phyloP scores from a whole-genome alignment of 306 rosid species.

The Argentina anserina region DNA sequence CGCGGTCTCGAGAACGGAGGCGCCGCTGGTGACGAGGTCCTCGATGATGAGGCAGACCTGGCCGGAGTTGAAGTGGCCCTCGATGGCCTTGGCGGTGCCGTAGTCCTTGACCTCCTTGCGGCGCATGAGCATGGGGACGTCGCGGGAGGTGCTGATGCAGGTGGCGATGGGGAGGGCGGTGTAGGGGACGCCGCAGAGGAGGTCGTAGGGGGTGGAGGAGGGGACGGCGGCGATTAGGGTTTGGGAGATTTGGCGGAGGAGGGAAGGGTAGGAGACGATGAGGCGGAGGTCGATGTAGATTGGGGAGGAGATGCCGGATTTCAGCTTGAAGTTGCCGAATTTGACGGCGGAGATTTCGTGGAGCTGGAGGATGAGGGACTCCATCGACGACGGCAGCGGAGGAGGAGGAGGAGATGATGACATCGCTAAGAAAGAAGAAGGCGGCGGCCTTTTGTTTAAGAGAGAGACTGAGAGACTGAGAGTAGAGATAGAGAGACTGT shows the following conservation, averaged over 20 bases:
- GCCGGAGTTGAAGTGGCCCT: constrained; percentile 50
- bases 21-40: constrained; percentile 85
- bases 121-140: constrained; percentile 86
- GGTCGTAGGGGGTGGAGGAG: constrained; percentile 46
- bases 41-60: constrained; percentile 73
- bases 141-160: constrained; percentile 44
- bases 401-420: constrained; percentile 23
- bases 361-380: constrained; percentile 68
- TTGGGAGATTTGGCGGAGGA: constrained; percentile 71
- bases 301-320: constrained; percentile 87
- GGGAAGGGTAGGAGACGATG: constrained; percentile 76
- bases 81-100: constrained; percentile 81
- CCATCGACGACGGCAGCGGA: constrained; percentile 44
- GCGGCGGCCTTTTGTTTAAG: not conserved
- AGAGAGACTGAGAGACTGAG: not conserved
- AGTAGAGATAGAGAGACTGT: not conserved
- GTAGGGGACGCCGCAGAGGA: constrained; percentile 88
- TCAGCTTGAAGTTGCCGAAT: constrained; percentile 86
- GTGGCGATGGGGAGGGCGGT: constrained; percentile 94
- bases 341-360: constrained; percentile 90
- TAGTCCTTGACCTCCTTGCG: constrained; percentile 92
- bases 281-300: constrained; percentile 89
- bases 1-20: constrained; percentile 75
- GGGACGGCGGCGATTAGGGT: constrained; percentile 64
- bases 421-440: not conserved